Percentiles rank a stretch among this genome's conserved stretches.
These are phyloP conservation scores for Botrytis porri DNA, from an alignment of 2,329 filamentous ascomycete species.

Conservation along the genomic window DNA sequence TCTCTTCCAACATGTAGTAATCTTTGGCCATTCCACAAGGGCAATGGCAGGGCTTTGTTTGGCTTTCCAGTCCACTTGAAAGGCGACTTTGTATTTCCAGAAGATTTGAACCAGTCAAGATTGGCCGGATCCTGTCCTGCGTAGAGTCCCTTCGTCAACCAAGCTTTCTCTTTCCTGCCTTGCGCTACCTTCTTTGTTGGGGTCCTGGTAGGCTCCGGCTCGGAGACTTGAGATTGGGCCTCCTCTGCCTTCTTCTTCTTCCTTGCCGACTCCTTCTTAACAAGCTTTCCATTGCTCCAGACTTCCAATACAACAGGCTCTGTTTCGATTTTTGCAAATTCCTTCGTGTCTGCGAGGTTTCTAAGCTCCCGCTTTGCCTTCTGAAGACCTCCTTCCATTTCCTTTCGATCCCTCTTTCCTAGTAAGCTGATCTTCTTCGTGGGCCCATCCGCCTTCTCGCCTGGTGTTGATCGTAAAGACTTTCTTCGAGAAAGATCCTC, in stretches of 20 bases:
- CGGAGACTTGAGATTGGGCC: slow-evolving; percentile 26
- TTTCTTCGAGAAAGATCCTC: slow-evolving; percentile 36
- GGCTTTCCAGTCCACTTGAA: slow-evolving; percentile 46
- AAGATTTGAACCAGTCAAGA: slow-evolving; percentile 32
- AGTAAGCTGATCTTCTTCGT: slow-evolving; percentile 51
- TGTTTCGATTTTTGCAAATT: slow-evolving; percentile 58
- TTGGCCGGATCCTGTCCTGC: slow-evolving; percentile 64
- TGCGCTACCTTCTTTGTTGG: slow-evolving; percentile 27
- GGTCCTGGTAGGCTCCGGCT: slow-evolving; percentile 2
- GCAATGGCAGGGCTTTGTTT: slow-evolving; percentile 65
- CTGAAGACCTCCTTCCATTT: slow-evolving; percentile 43
- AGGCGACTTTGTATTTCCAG: slow-evolving; percentile 19
- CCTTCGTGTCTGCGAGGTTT: slow-evolving; percentile 60
- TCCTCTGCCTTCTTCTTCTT: slow-evolving; percentile 39
- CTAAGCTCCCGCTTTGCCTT: slow-evolving; percentile 56
- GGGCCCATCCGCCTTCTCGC: slow-evolving; percentile 43
- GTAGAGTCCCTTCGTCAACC: slow-evolving; percentile 79
- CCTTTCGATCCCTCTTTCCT: slow-evolving; percentile 59
- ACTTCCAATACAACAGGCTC: slow-evolving; percentile 56
- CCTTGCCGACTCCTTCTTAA: slow-evolving; percentile 42
- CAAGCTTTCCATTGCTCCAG: slow-evolving; percentile 64
- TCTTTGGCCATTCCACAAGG: slow-evolving; percentile 74
- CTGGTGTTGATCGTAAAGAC: slow-evolving; percentile 44
- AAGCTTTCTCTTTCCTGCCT: slow-evolving; percentile 43
- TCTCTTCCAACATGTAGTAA: slow-evolving; percentile 70